Base-by-base conservation (phyloP, 345 rosid genomes). In the Bruguiera parviflora region DNA sequence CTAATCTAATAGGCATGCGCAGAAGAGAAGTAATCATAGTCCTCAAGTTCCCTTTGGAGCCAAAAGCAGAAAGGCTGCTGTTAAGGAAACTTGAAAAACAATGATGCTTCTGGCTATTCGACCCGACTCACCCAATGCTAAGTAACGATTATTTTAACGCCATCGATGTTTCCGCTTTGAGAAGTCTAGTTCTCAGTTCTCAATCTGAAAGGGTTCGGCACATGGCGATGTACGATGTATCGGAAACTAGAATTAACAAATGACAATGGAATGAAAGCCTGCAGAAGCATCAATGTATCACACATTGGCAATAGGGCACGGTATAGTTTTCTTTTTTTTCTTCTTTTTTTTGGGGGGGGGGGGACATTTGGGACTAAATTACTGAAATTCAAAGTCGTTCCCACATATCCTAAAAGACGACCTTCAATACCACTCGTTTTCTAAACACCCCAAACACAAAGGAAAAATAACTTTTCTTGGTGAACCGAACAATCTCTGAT, bases 1-100 rank as follows among this genome's bases (percentile, higher is more conserved):
- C 65, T 47, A 11, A 18, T 43, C 49, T 43, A 43, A 49, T 56
- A 71, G 68, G 84, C 86, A 83, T 80, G 82, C 82, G 86, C 82
- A 76, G 69, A 73, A 31, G 73, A 67, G 66, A 73, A 78, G 79
- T 69, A 73, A 80, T 80, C 61, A 79, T 71, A 65, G 60, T 67
- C 16, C 29, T 66, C 20, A 6, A 52, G 59, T 49, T 16, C 8
- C 2, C 65, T 76, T 65, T 53, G 32, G 65, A 57, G 58, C 58
- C 37, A 69, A 55, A 70, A 66, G 53, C 2, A 3, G 29, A 60
- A 75, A 78, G 82, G 71, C 69, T 71, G 84, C 64, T 73, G 67
- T 49, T 74, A 77, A 71, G 75, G 72, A 71, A 74, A 75, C 72
- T 65, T 24, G 59, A 39, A 68, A 65, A 64, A 64, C 70, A 77